Percentiles rank a stretch among this genome's conserved stretches.
These are phyloP conservation scores for Halophytophthora batemanensis DNA, from an alignment of 352 stramenopile species.

Conservation along the genomic window DNA sequence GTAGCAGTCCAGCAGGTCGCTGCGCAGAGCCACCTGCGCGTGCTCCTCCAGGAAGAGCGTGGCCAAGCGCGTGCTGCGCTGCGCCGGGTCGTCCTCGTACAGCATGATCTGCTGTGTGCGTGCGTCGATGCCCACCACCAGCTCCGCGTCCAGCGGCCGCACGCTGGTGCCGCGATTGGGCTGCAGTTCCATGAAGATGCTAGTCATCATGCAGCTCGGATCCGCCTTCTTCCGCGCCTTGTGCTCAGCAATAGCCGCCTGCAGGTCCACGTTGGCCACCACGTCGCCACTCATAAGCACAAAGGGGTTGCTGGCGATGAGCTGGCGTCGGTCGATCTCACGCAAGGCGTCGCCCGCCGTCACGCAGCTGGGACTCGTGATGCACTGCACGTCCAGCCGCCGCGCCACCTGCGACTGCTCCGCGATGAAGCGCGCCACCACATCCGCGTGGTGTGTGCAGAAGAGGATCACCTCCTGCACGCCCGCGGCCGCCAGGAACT, in stretches of 20 bases:
- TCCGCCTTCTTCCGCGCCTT: constrained; percentile 87
- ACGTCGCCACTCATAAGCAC: constrained; percentile 96
- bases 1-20: constrained; percentile 96
- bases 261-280: constrained; percentile 95
- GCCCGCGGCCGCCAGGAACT: constrained; percentile 93
- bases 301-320: constrained; percentile 97
- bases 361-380: constrained; percentile 80
- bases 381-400: constrained; percentile 58
- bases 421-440: constrained; percentile 85
- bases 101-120: constrained; percentile 81
- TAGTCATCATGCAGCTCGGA: constrained; percentile 94
- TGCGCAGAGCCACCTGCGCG: constrained; percentile 86
- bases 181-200: constrained; percentile 90
- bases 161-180: constrained; percentile 54
- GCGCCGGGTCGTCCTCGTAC: constrained; percentile 68
- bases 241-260: constrained; percentile 67
- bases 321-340: constrained; percentile 93
- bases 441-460: constrained; percentile 84
- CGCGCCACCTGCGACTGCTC: constrained; percentile 49
- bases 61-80: constrained; percentile 45
- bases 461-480: constrained; percentile 97
- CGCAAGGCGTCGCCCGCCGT: constrained; percentile 94
- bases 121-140: constrained; percentile 78
- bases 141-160: constrained; percentile 73
- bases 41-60: constrained; percentile 84